These are phyloP conservation scores for Onygenales sp. DNA, from an alignment of 2,329 filamentous ascomycete species.

Conservation along the genomic window DNA sequence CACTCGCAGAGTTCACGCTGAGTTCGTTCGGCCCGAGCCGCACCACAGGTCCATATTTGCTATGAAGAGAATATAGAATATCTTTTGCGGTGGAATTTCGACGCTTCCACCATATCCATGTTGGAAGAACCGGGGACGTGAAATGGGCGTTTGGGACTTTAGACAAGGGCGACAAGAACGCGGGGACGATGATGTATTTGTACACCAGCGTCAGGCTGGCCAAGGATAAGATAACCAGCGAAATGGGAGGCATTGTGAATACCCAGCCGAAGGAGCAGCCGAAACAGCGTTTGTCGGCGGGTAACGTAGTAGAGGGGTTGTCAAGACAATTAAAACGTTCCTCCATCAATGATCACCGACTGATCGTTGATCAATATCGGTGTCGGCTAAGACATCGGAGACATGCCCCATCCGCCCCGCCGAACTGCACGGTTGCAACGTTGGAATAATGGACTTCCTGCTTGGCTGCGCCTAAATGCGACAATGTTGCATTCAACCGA, in stretches of 20 bases:
- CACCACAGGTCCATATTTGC: constrained; percentile 49
- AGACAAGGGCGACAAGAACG: constrained; percentile 52
- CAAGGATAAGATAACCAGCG: background rate
- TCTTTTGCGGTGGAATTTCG: constrained; percentile 53
- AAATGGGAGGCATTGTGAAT: background rate
- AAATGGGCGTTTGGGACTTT: constrained; percentile 61
- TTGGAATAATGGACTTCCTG: too few species aligned
- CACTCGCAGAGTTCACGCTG: constrained; percentile 57
- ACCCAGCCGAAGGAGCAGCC: background rate
- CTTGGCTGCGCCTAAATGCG: too few species aligned
- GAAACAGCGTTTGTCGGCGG: background rate
- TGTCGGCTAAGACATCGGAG: background rate
- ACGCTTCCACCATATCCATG: constrained; percentile 59
- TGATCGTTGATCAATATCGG: background rate
- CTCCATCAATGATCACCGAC: background rate
- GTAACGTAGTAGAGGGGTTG: too few species aligned
- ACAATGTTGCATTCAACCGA: too few species aligned
- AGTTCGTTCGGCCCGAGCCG: constrained; percentile 52
- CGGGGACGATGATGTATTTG: constrained; percentile 31
- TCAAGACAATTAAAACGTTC: too few species aligned
- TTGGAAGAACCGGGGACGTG: constrained; percentile 50
- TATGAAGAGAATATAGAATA: constrained; percentile 51
- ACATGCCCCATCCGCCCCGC: background rate
- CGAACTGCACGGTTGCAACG: too few species aligned
- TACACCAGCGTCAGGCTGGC: constrained; percentile 16